phyloP scores from a whole-genome alignment of 2,329 filamentous ascomycete species.

The Ophiostoma perfectum region DNA sequence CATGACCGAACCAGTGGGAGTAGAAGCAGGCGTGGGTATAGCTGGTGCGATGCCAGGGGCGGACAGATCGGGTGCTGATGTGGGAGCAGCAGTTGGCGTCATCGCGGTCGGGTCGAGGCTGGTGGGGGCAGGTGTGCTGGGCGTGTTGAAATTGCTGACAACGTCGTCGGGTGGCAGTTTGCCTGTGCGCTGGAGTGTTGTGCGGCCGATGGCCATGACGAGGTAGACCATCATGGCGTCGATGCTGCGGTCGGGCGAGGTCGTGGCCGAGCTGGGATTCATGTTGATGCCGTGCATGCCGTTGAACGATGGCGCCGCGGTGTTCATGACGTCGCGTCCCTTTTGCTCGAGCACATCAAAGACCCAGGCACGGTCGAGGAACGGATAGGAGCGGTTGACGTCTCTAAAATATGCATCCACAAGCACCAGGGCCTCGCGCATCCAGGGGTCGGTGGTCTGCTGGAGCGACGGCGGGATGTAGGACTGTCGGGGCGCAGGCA shows the following conservation, averaged over 20 bases:
- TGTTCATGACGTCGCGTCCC: slow-evolving; percentile 17
- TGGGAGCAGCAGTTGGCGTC: neutral
- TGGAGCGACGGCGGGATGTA: slow-evolving; percentile 28
- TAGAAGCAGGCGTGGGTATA: neutral
- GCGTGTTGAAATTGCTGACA: slow-evolving; percentile 30
- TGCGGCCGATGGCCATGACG: slow-evolving; percentile 44
- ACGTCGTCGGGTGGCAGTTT: slow-evolving; percentile 35
- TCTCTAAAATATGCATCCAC: slow-evolving; percentile 45
- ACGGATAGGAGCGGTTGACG: slow-evolving; percentile 43
- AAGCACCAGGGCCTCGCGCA: slow-evolving; percentile 29
- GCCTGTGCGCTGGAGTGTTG: slow-evolving; percentile 40
- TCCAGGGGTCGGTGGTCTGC: slow-evolving; percentile 22
- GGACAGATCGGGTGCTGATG: neutral
- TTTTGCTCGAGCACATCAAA: slow-evolving; percentile 34
- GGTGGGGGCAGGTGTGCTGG: too few relatives aligned
- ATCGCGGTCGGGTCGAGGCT: too few relatives aligned
- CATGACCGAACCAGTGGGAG: neutral
- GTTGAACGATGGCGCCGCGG: neutral
- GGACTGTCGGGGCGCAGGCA: neutral
- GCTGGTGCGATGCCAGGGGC: neutral
- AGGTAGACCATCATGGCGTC: slow-evolving; percentile 39
- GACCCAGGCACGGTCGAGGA: slow-evolving; percentile 38
- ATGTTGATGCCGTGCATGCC: neutral
- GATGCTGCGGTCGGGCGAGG: neutral
- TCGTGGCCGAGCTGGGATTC: slow-evolving; percentile 19